A percentile compares a stretch with the other conserved stretches of the same genome.
These are phyloP conservation scores for Fagopyrum homotropicum DNA, from an alignment of 148 eudicot genomes.

Conservation along the genomic window DNA sequence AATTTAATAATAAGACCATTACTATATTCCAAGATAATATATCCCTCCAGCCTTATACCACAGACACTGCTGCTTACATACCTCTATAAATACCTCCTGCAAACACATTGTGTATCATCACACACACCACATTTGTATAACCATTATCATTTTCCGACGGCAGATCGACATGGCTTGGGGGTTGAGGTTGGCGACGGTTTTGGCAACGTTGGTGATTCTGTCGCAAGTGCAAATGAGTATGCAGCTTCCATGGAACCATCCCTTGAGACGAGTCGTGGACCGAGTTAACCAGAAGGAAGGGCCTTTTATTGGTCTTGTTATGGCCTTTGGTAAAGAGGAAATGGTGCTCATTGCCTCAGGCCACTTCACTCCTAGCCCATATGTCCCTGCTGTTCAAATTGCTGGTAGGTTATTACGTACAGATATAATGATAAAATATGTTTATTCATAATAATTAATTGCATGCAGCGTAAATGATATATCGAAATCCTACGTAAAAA, in stretches of 20 bases:
- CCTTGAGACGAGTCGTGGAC: conserved; percentile 26
- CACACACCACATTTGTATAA: not conserved
- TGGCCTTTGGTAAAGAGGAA: conserved; percentile 43
- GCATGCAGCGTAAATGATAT: too few relatives aligned
- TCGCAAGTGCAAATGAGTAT: conserved; percentile 22
- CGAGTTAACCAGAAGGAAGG: conserved; percentile 19
- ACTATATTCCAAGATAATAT: too few relatives aligned
- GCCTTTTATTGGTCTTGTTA: conserved; percentile 36
- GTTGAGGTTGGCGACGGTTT: not conserved
- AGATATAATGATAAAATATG: not conserved
- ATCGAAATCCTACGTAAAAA: not conserved
- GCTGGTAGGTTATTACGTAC: conserved; percentile 21
- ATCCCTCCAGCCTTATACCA: too few relatives aligned
- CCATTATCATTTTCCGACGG: not conserved
- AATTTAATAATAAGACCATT: too few relatives aligned
- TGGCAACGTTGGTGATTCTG: not conserved
- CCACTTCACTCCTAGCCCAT: conserved; percentile 25
- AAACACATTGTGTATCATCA: not conserved
- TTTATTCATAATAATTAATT: too few relatives aligned
- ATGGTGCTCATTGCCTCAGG: conserved; percentile 32
- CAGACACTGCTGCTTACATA: too few relatives aligned
- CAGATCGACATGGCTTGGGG: not conserved
- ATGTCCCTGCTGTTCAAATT: conserved; percentile 22
- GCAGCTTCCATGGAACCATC: conserved; percentile 30
- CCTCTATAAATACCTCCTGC: not conserved